Evolutionary conservation across 2,329 filamentous ascomycete species (phyloP), one percentile per base, ranked within the genome.

Genomic region (Fusarium albidum): DNA sequence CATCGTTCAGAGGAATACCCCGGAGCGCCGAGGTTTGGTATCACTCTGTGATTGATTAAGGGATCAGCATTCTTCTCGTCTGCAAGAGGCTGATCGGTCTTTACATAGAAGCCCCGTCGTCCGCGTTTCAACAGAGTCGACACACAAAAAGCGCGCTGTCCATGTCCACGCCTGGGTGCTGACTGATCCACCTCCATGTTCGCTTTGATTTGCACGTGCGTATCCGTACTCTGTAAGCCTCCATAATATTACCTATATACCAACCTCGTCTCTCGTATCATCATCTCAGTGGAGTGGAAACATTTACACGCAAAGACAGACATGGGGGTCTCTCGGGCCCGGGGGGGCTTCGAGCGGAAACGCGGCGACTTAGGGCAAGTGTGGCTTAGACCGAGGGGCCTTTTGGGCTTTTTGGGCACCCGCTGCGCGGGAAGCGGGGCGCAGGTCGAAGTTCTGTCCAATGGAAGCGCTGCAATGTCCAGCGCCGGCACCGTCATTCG

Each of bases 351-450:
- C n/a, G n/a, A n/a, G n/a, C 14, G 18, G 47, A 49, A 35, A 41
- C 31, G 48, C 41, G 34, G 41, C 38, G 39, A 33, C 29, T 18
- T 15, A 45, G 21, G 40, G 42, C 21, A 21, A 65, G 53, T 58
- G 62, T 65, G 62, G 62, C 62, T 65, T 54, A 65, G 62, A 65
- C 62, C 26, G 32, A 49, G 32, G 48, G 58, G 52, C 45, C 52
- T 53, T 56, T 49, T 29, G 48, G 58, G 52, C 45, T 50, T 53
- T 56, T 49, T 29, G 53, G 49, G 35, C 37, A 41, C 39, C 54
- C 54, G 51, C 59, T 40, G 53, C 31, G 35, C 53, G 62, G 62
- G 41, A 65, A 58, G 57, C 42, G 51, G 62, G 59, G 49, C 49
- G n/a, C 39, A 39, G 31, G 17, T 31, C 12, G 17, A 11, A 9